A percentile compares a stretch with the other conserved stretches of the same genome.
Evolutionary conservation across 371 early-diverging fungal species (phyloP).

Genomic region (Apophysomyces trapeziformis): DNA sequence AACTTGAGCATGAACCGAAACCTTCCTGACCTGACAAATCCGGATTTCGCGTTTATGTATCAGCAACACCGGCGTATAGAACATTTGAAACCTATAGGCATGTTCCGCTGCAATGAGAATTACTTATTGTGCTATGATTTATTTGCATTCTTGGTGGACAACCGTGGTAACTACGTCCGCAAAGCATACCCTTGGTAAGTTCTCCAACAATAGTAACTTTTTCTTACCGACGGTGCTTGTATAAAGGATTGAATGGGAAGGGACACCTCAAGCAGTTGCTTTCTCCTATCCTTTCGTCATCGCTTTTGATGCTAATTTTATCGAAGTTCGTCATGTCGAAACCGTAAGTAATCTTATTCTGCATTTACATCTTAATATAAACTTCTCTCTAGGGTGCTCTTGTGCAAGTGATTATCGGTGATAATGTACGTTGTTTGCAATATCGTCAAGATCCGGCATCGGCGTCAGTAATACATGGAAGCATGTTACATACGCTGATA

Average conservation of each 20-base stretch:
- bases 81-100: slow-evolving; percentile 70
- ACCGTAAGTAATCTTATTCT: slow-evolving; percentile 55
- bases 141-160: slow-evolving; percentile 90
- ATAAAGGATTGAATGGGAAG: slow-evolving; percentile 55
- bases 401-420: slow-evolving; percentile 52
- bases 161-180: slow-evolving; percentile 32
- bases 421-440: slow-evolving; percentile 44
- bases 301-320: slow-evolving; percentile 88
- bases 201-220: not conserved
- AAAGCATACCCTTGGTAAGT: slow-evolving; percentile 21
- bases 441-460: slow-evolving; percentile 29
- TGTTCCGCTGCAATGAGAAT: slow-evolving; percentile 81
- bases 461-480: slow-evolving; percentile 51
- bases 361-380: not conserved
- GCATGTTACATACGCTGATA: slow-evolving; percentile 53
- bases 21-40: slow-evolving; percentile 40
- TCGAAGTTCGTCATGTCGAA: slow-evolving; percentile 87
- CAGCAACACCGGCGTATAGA: slow-evolving; percentile 27
- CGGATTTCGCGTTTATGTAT: slow-evolving; percentile 43
- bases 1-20: slow-evolving; percentile 67
- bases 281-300: slow-evolving; percentile 83
- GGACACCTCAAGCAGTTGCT: slow-evolving; percentile 65
- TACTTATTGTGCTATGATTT: slow-evolving; percentile 92
- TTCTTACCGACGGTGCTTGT: not conserved
- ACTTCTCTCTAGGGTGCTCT: slow-evolving; percentile 40